Evolutionary conservation across 2,329 filamentous ascomycete species (phyloP), one percentile per base, ranked within the genome.

Genomic region (Verticillium albo-atrum): DNA sequence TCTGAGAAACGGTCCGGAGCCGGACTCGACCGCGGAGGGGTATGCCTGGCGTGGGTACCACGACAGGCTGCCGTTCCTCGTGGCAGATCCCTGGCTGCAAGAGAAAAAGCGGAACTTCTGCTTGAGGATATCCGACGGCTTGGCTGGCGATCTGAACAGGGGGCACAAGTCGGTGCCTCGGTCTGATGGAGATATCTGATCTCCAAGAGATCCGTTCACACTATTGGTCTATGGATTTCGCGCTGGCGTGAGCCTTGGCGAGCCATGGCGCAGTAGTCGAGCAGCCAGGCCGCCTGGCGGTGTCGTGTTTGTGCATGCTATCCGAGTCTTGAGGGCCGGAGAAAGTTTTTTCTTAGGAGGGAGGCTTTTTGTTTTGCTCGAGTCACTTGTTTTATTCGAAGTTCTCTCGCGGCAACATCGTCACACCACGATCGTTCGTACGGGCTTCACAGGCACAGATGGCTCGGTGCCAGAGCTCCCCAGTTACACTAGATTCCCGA

Each of bases 81-180:
- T 54, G 52, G 52, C 20, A 30, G 52, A 54, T 32, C 52, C 52
- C 58, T 63, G 53, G 50, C 60, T 30, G 6, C 30, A 14, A 32
- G 37, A 27, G 37, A 28, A 55, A 42, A 56, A 58, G 61, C 56
- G 60, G 62, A 56, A 60, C 55, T 62, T 51, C 56, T 62, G 55
- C n/a, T 51, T 57, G 30, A 58, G 62, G 62, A 58, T 61, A 61
- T 50, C 62, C 62, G 61, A 63, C 57, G 28, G 27, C 42, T 58
- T 63, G 60, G 62, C 58, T 62, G 62, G 57, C 62, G 61, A 63
- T 62, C 62, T 54, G 52, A 54, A 30, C 62, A 63, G 61, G 61
- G 62, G 52, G 62, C 53, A n/a, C 56, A 35, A 26, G 35, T 60
- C 55, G 47, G 57, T 54, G 20, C 55, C 57, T 61, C 60, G 60